Evolutionary conservation across 2,329 filamentous ascomycete species (phyloP), one percentile per base, ranked within the genome.

Genomic region (Colletotrichum tropicale): DNA sequence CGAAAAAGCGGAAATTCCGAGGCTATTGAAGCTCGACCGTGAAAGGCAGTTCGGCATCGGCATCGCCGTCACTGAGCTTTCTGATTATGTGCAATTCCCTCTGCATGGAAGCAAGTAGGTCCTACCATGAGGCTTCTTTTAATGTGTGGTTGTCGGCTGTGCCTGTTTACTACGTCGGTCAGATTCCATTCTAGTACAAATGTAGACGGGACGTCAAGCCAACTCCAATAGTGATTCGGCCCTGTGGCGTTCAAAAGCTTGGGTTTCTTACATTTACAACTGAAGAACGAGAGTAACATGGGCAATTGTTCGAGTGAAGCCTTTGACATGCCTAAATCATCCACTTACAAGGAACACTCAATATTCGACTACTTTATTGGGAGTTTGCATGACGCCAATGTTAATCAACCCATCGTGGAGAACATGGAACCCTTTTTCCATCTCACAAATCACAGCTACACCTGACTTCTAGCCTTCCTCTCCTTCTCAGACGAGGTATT

Each of bases 351-450:
- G 38, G 1, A 34, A 34, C 12, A 13, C 8, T 43, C 38, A 43
- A n/a, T 3, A n/a, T 48, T 10, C 0, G 3, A 48, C 38, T 48
- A n/a, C 3, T n/a, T n/a, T 2, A 1, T 48, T n/a, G 9, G 18
- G 38, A 48, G 5, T n/a, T 48, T 48, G 0, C 38, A 48, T 0
- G 38, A 0, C 5, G 0, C 9, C 3, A 1, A 48, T 48, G 1
- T 48, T n/a, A 1, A 0, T 5, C 38, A 48, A 0, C 38, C 0
- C 18, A 0, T 48, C 38, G 9, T 12, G 38, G 18, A 0, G 9
- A n/a, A 48, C 38, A 10, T 21, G 18, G 3, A 12, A 6, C 2
- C 0, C 38, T n/a, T 18, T 48, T 12, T 7, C 0, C 43, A n/a
- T 43, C 38, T 16, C 24, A 21, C 0, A 12, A 4, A 0, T 8